Base-by-base conservation (phyloP, 192 early-diverging fungal species). In the Geranomyces variabilis region DNA sequence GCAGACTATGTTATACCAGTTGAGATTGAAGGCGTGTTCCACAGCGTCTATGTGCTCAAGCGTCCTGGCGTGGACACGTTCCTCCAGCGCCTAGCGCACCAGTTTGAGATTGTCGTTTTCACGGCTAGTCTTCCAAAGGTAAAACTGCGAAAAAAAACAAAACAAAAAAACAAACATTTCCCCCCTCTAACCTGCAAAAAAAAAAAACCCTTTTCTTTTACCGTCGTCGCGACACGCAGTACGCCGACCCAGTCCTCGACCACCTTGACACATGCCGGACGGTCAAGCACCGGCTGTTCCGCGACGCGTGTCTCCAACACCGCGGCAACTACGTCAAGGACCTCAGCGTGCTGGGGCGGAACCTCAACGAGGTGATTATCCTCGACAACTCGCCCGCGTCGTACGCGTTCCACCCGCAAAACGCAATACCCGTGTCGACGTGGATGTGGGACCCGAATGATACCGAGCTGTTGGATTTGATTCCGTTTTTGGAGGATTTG, bases 321-420 rank as follows among this genome's bases (percentile, higher is more conserved):
- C 94, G 92, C 62, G 97, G 97, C 49, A 96, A 93, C 80, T 97
- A 99, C 74, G 95, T 97, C 67, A 99, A 99, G 89, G 95, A 97
- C 73, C 79, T 99, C 41, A 91, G 89, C 66, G 88, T 90, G 78
- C 85, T 97, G 53, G 95, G 97, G 22, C 89, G 96, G 26, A 87
- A 94, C 51, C 74, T 99, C 31, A 87, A 82, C 30, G 83, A 90
- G 66, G 88, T 90, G 1, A 93, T 97, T 45, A 96, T 99, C 67
- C 87, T 97, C 51, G 97, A 99, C 83, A 97, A 97, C 83, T 94
- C 93, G 26, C 95, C 96, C 21, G 91, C 93, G n/a, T 94, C 91
- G 72, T 97, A 97, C 78, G 86, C 93, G 53, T 96, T 99, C 80
- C 97, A 99, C 73, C 91, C 91, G 19, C 86, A 90, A 43, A 99